Conservation (phyloP, 2,329 filamentous ascomycete genomes). For the Trichoderma hamatum region DNA sequence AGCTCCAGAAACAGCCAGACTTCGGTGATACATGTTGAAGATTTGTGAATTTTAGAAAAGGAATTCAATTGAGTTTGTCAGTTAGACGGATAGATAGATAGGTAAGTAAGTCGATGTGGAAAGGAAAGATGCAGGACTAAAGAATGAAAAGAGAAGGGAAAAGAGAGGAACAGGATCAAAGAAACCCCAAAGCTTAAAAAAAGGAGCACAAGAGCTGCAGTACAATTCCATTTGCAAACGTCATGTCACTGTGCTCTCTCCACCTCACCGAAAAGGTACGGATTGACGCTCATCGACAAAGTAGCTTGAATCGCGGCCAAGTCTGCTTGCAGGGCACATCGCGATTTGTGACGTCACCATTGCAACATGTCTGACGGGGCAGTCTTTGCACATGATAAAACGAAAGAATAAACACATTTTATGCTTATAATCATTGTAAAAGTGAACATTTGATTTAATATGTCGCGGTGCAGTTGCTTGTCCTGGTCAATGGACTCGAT, state of each 20-base stretch:
- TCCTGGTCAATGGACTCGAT: background rate
- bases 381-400: background rate
- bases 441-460: background rate
- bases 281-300: conserved; percentile 8
- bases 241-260: conserved; percentile 12
- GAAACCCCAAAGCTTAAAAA: background rate
- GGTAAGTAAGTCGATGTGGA: background rate
- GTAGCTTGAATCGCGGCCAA: background rate
- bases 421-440: background rate
- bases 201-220: background rate
- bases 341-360: conserved; percentile 30
- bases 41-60: background rate
- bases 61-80: background rate
- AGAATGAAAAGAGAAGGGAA: background rate
- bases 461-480: background rate
- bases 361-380: conserved; percentile 6
- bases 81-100: background rate
- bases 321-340: background rate
- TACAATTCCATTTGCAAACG: background rate
- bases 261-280: conserved; percentile 26
- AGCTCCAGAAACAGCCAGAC: conserved; percentile 25
- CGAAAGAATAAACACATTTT: background rate
- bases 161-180: background rate
- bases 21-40: conserved; percentile 38
- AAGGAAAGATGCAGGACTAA: background rate